Percentiles rank a stretch among this genome's conserved stretches.
Conservation (phyloP, 2,329 filamentous ascomycete genomes). For the Cladophialophora carrionii region DNA sequence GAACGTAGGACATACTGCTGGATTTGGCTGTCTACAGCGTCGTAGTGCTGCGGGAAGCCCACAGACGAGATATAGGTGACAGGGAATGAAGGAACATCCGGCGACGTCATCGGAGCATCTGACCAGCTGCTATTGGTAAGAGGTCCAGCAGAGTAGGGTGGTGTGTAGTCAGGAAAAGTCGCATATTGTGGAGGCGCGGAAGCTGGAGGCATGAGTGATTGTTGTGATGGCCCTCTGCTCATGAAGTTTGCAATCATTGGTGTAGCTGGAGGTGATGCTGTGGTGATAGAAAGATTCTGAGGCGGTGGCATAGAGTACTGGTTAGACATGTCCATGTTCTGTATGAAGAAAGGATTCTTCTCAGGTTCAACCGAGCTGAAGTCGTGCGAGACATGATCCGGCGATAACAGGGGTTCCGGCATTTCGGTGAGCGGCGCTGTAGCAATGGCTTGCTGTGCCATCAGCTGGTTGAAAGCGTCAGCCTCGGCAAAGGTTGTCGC, state of each 20-base stretch:
- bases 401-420: slow-evolving; percentile 28
- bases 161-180: slow-evolving; percentile 48
- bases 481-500: slow-evolving; percentile 52
- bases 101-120: slow-evolving; percentile 48
- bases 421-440: slow-evolving; percentile 26
- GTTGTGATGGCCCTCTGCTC: slow-evolving; percentile 32
- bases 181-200: slow-evolving; percentile 51
- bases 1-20: slow-evolving; percentile 37
- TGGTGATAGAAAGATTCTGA: slow-evolving; percentile 31
- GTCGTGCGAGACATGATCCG: slow-evolving; percentile 22
- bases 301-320: slow-evolving; percentile 24
- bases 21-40: slow-evolving; percentile 43
- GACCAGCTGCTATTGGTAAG: slow-evolving; percentile 50
- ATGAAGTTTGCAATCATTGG: slow-evolving; percentile 47
- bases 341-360: slow-evolving; percentile 37
- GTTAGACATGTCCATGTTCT: slow-evolving; percentile 22
- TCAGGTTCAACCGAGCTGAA: slow-evolving; percentile 23
- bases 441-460: slow-evolving; percentile 34
- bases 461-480: slow-evolving; percentile 42
- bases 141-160: slow-evolving; percentile 44
- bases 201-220: slow-evolving; percentile 46
- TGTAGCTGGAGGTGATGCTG: slow-evolving; percentile 51
- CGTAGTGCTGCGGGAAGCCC: slow-evolving; percentile 40
- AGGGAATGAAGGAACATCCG: slow-evolving; percentile 45
- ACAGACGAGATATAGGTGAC: slow-evolving; percentile 46